Evolutionary conservation across 2,329 filamentous ascomycete species (phyloP), one percentile per base, ranked within the genome.

Genomic region (Cladosporium sphaerospermum): DNA sequence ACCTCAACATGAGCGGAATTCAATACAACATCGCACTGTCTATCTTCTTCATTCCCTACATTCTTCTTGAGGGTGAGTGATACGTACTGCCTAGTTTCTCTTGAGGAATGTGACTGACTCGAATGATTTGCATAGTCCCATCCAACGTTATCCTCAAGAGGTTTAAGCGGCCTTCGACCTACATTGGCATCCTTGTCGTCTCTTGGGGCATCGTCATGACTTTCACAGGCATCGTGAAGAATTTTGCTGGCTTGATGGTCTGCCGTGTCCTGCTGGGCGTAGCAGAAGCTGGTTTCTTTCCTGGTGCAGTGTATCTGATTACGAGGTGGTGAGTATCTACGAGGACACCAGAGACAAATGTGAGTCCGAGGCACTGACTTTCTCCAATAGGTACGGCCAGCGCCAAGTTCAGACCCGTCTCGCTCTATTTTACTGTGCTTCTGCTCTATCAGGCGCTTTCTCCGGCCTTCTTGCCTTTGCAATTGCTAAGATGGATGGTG

Each of bases 401-500:
- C 49, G 47, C 31, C 48, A 62, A 47, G 52, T 58, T 2, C 59
- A 61, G 31, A 60, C 57, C 3, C 54, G 61, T n/a, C 45, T 62
- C 13, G 57, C 61, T 2, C 39, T 61, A 0, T 64, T 64, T 44
- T 63, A 59, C 44, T 58, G 51, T 28, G 58, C 59, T 3, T 54
- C 41, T 32, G 58, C 61, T 10, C 49, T 61, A 3, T 54, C 59
- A 13, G 57, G 57, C 18, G 59, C 61, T 3, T 62, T 58, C 42
- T 60, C 56, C 23, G 61, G 61, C 11, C 55, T 64, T 4, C 57
- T 64, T 1, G 62, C 62, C 0, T 59, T 59, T 37, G 59, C 53
- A 2, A 64, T 63, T 23, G 60, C 72, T 1, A 67, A 71, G 53
- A 72, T 76, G 72, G 64, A 72, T 18, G 73, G 73, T 0, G 57